Evolutionary conservation across 2,329 filamentous ascomycete species (phyloP), one percentile per base, ranked within the genome.

Genomic region (Botrytis medusae): DNA sequence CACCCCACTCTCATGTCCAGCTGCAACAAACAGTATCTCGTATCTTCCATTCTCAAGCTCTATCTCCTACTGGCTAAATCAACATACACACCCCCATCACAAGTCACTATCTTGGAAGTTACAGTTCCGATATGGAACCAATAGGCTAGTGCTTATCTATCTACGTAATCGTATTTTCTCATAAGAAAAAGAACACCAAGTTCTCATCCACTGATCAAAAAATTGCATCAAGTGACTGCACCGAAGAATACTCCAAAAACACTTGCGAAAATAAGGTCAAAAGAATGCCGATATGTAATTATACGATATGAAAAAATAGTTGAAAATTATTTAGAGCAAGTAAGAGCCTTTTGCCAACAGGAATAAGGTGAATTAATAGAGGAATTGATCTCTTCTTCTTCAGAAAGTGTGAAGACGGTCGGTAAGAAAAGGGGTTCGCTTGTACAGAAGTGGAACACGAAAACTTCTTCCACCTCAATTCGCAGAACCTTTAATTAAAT

Each of bases 371-470:
- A 29, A 48, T 9, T 9, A 34, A 48, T n/a, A 4, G 7, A 46
- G 12, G 4, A 34, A 37, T 29, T 54, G n/a, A 9, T 3, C 10
- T 40, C 20, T 70, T 42, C n/a, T 22, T n/a, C 32, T 20, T 51
- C 57, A 57, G 7, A 12, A 54, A 40, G 25, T 32, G 8, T 29
- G 12, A 69, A 54, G 40, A 44, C 46, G 34, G 40, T 65, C 69
- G 46, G 32, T 65, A 54, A 57, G n/a, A 64, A 71, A 65, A 65
- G 60, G 69, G 69, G 60, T 42, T 65, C 60, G 69, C 69, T 71
- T 71, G 69, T 4, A 20, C n/a, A n/a, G n/a, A 37, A 48, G 46
- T 57, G 4, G 32, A 57, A 46, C 34, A 18, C 16, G 34, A 54
- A 57, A 71, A 57, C 20, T 14, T 44, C 34, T 63, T 32, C 34